phyloP scores from a whole-genome alignment of 2,329 filamentous ascomycete genomes.

The Colletotrichum acutatum region DNA sequence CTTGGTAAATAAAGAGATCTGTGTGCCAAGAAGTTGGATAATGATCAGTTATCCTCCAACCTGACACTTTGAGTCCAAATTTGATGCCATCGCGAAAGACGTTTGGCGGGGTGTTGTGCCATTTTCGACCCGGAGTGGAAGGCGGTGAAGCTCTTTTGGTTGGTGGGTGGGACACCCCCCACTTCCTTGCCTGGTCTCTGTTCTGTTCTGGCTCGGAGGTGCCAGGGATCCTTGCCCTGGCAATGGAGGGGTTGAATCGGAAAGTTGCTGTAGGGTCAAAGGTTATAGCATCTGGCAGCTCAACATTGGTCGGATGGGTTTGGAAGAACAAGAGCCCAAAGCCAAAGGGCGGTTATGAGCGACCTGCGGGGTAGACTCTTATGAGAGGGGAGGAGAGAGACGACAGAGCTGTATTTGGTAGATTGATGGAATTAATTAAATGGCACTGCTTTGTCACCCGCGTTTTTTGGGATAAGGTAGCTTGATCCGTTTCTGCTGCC shows the following conservation, averaged over 20 bases:
- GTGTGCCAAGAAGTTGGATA: neutral
- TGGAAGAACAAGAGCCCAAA: neutral
- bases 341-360: neutral
- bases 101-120: conserved; percentile 28
- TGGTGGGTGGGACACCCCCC: neutral
- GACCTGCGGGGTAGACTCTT: neutral
- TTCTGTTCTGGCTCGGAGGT: neutral
- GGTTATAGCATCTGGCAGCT: neutral
- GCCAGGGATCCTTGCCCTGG: neutral
- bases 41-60: neutral
- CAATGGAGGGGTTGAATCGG: neutral
- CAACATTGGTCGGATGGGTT: neutral
- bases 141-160: conserved; percentile 3
- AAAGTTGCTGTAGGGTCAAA: neutral
- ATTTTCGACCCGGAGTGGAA: neutral
- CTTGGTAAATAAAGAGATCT: neutral
- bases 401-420: neutral
- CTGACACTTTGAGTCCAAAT: neutral
- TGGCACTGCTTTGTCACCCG: neutral
- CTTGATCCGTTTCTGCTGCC: neutral
- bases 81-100: conserved; percentile 26
- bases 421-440: neutral
- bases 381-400: neutral
- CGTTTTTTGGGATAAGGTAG: too few species aligned
- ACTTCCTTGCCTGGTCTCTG: neutral